Conservation (phyloP, 176 grass and related monocot species). For the Thalia dealbata region DNA sequence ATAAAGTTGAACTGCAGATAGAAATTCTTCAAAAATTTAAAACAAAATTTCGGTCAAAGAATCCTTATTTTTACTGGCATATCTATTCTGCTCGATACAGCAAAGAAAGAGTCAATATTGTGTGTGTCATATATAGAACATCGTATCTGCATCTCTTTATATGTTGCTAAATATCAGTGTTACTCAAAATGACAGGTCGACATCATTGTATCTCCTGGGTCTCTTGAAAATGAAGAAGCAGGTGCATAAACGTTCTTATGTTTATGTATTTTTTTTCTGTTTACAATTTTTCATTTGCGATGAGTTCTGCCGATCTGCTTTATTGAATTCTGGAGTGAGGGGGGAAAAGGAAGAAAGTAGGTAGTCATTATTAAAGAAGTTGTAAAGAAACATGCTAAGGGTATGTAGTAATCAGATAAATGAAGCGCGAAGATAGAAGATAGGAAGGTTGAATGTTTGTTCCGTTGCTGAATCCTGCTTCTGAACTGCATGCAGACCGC, state of each 20-base stretch:
- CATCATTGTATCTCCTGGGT: constrained; percentile 85
- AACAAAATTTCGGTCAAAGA: not conserved
- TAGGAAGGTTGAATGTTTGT: too few relatives aligned
- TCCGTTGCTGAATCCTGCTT: not conserved
- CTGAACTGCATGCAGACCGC: not conserved
- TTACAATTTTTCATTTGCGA: not conserved
- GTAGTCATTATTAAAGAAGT: not conserved
- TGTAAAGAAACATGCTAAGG: not conserved
- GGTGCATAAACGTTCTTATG: constrained; percentile 25
- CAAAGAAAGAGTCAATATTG: not conserved
- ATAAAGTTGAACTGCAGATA: not conserved
- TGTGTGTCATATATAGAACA: not conserved
- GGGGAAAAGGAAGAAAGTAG: not conserved
- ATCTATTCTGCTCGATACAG: not conserved
- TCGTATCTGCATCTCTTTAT: not conserved
- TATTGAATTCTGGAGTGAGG: not conserved
- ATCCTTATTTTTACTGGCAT: not conserved
- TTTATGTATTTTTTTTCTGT: not conserved
- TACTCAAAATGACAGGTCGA: constrained; percentile 44
- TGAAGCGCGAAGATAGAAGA: not conserved
- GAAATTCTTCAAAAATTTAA: not conserved
- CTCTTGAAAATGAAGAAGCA: constrained; percentile 85
- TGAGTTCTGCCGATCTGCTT: not conserved
- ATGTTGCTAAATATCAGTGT: not conserved
- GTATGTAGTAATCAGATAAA: not conserved